phyloP scores from a whole-genome alignment of 2,329 filamentous ascomycete species.

The Pseudogymnoascus destructans region DNA sequence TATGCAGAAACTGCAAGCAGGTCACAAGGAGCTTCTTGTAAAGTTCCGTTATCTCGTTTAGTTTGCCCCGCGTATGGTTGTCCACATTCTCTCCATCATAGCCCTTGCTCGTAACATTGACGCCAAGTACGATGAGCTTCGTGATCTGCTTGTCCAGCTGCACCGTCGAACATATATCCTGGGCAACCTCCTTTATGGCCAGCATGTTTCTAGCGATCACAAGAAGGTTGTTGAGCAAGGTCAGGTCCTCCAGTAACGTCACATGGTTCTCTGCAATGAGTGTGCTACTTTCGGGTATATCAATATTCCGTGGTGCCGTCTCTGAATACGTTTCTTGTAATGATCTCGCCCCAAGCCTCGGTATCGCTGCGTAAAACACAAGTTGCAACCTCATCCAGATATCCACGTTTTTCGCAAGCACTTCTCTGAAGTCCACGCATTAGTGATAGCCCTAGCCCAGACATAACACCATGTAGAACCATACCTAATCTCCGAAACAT shows the following conservation, averaged over 20 bases:
- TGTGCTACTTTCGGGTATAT: conserved; percentile 48
- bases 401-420: conserved; percentile 47
- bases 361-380: conserved; percentile 48
- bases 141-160: conserved; percentile 54
- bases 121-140: conserved; percentile 50
- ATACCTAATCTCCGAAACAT: conserved; percentile 47
- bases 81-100: conserved; percentile 50
- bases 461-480: conserved; percentile 13
- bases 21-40: conserved; percentile 56
- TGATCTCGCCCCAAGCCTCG: conserved; percentile 45
- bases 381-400: conserved; percentile 53
- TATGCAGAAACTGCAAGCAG: conserved; percentile 52
- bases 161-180: conserved; percentile 51
- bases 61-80: conserved; percentile 40
- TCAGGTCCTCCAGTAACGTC: conserved; percentile 47
- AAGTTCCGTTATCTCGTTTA: conserved; percentile 51
- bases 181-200: conserved; percentile 50
- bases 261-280: conserved; percentile 51
- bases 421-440: conserved; percentile 33
- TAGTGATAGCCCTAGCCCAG: not conserved
- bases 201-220: conserved; percentile 52
- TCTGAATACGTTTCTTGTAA: conserved; percentile 41
- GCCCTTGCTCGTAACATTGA: conserved; percentile 54
- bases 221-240: conserved; percentile 53
- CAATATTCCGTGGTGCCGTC: conserved; percentile 42